Base-by-base conservation (phyloP, 495 filamentous ascomycete species). In the Neurospora africana region DNA sequence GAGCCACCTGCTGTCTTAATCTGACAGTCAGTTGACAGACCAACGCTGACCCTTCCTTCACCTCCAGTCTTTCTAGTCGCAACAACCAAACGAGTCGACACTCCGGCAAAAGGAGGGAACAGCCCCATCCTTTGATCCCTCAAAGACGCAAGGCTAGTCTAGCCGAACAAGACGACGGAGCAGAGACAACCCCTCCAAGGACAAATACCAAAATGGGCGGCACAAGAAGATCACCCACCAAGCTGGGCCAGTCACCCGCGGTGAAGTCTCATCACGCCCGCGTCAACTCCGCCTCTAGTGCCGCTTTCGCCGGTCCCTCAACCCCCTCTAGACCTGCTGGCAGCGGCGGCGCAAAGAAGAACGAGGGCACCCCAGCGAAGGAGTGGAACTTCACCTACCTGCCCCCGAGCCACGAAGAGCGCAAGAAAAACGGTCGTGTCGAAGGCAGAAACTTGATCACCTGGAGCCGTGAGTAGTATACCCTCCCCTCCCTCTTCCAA, bases 391-490 rank as follows among this genome's bases (percentile, higher is more conserved):
- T 35, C 36, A 69, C 74, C 5, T 69, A 74, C 35, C 17, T 69
- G 5, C 75, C 53, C 4, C 68, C 71, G 9, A 65, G 21, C 30
- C 15, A 33, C 13, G 47, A 75, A 5, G 65, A 75, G 40, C 21
- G 58, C 4, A 40, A 70, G 36, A 71, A 61, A 47, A 81, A 81
- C 41, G 80, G 80, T 38, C 77, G 80, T 9, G 69, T 75, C 5
- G 67, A 71, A 15, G 80, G 80, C 61, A 78, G 80, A 0, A 79
- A 77, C 53, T 68, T 81, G 8, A 76, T 81, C 9, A 73, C 76
- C 37, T 81, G 80, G 80, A 78, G 74, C 61, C 74, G 80, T 81
- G 72, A 78, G 80, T 79, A 21, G 6, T 13, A 44, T 21, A 21
- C 43, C 47, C 11, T 58, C 21, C 44, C 21, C 39, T n/a, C n/a